Evolutionary conservation across 345 rosid species (phyloP).

Genomic region (Streptanthus diversifolius): DNA sequence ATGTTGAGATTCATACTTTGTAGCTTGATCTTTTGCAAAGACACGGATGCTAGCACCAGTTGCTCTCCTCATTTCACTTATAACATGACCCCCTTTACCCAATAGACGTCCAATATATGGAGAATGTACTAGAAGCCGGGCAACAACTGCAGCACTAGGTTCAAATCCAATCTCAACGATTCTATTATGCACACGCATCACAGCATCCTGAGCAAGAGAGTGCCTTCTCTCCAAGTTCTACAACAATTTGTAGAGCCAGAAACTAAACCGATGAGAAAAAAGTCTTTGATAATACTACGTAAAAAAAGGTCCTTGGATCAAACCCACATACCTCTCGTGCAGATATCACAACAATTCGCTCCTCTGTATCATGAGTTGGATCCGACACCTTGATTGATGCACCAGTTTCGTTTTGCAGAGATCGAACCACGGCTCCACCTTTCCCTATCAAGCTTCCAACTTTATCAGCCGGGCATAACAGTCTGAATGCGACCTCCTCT

Average conservation of each 20-base stretch:
- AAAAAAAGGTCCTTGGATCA: not conserved
- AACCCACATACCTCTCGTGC: slow-evolving; percentile 67
- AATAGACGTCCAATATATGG: slow-evolving; percentile 59
- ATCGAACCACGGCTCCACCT: slow-evolving; percentile 62
- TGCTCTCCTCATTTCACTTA: slow-evolving; percentile 70
- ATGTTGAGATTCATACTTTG: slow-evolving; percentile 48
- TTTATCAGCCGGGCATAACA: slow-evolving; percentile 68
- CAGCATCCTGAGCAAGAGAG: slow-evolving; percentile 76
- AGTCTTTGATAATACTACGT: not conserved
- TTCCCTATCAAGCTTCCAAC: slow-evolving; percentile 82
- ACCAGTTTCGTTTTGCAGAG: slow-evolving; percentile 69
- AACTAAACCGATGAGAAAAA: not conserved
- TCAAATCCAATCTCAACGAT: slow-evolving; percentile 76
- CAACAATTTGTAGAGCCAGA: slow-evolving; percentile 11
- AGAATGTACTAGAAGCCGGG: slow-evolving; percentile 65
- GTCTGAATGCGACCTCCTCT: slow-evolving; percentile 58
- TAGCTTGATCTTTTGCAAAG: slow-evolving; percentile 57
- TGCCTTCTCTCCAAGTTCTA: slow-evolving; percentile 65
- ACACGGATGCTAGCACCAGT: slow-evolving; percentile 69
- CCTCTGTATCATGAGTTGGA: slow-evolving; percentile 55
- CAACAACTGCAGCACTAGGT: slow-evolving; percentile 59
- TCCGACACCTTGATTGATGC: slow-evolving; percentile 67
- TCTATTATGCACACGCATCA: slow-evolving; percentile 64
- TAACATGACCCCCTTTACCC: slow-evolving; percentile 69
- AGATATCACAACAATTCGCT: slow-evolving; percentile 61